phyloP scores from a whole-genome alignment of 768 basidiomycete species.

The Russula sp. region DNA sequence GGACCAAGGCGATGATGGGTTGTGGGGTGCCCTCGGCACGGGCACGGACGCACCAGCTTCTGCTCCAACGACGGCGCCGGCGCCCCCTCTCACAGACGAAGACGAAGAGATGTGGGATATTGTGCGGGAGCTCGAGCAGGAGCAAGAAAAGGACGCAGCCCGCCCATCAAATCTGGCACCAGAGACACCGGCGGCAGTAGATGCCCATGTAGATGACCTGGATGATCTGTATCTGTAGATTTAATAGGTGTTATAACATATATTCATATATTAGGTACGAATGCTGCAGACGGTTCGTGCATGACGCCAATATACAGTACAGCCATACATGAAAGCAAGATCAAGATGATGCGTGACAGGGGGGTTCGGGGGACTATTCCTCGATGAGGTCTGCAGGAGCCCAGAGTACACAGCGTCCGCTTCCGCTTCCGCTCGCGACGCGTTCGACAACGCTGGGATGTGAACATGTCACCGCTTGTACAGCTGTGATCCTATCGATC shows the following conservation, averaged over 20 bases:
- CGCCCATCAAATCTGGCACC: neutral
- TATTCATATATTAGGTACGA: neutral
- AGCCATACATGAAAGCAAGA: neutral
- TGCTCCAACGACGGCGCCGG: neutral
- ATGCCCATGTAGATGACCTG: slow-evolving; percentile 33
- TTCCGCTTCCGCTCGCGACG: slow-evolving; percentile 70
- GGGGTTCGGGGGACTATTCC: neutral
- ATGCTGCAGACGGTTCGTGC: neutral
- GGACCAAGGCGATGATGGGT: slow-evolving; percentile 34
- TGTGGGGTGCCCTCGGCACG: slow-evolving; percentile 32
- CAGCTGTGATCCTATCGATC: slow-evolving; percentile 59
- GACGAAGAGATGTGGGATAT: slow-evolving; percentile 74
- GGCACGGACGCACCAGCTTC: slow-evolving; percentile 10
- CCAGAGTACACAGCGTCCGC: slow-evolving; percentile 79
- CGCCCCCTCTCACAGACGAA: slow-evolving; percentile 30
- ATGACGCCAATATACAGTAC: neutral
- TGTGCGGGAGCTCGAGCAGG: slow-evolving; percentile 48
- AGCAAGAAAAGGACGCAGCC: slow-evolving; percentile 2
- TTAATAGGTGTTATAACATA: neutral
- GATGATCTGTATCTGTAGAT: slow-evolving; percentile 56
- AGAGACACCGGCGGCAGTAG: neutral
- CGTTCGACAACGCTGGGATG: slow-evolving; percentile 73
- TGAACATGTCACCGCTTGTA: slow-evolving; percentile 87
- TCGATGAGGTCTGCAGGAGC: slow-evolving; percentile 38
- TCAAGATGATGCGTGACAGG: neutral